A percentile compares a stretch with the other conserved stretches of the same genome.
Evolutionary conservation across 305 asterid genomes (phyloP).

Genomic region (Plantago rigida): DNA sequence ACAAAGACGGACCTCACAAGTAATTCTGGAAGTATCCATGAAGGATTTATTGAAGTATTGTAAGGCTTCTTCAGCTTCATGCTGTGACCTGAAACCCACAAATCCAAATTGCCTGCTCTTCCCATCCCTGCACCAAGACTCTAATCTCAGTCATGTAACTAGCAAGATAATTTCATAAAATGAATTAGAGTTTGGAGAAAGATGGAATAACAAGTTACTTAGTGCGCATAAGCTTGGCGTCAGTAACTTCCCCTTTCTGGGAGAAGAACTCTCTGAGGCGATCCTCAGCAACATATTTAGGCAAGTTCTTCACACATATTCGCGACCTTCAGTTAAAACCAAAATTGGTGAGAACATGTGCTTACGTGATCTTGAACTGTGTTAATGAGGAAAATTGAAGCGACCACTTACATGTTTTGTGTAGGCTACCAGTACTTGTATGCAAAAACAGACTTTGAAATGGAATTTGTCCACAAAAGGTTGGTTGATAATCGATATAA

Average conservation of each 20-base stretch:
- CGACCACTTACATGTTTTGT: too few relatives aligned
- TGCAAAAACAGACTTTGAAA: too few relatives aligned
- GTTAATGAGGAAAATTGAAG: too few relatives aligned
- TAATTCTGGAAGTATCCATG: conserved; percentile 63
- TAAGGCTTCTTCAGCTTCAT: conserved; percentile 69
- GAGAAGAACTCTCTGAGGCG: conserved; percentile 82
- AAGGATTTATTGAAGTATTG: conserved; percentile 64
- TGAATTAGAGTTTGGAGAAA: neutral
- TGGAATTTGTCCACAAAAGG: too few relatives aligned
- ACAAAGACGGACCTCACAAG: conserved; percentile 59
- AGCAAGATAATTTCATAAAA: neutral
- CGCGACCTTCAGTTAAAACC: conserved; percentile 54
- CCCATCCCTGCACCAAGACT: conserved; percentile 57
- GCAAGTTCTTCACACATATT: conserved; percentile 77
- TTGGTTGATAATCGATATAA: too few relatives aligned
- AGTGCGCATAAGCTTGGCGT: conserved; percentile 88
- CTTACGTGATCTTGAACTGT: too few relatives aligned
- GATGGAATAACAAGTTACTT: conserved; percentile 32
- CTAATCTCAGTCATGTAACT: conserved; percentile 1
- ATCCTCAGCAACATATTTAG: conserved; percentile 67
- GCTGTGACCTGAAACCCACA: conserved; percentile 72
- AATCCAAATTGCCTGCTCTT: conserved; percentile 87
- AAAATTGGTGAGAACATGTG: neutral
- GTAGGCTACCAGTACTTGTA: too few relatives aligned
- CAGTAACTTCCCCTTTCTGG: conserved; percentile 89